Percentiles rank a stretch among this genome's conserved stretches.
Evolutionary conservation across 148 eudicot species (phyloP).

Genomic region (Diospyros lotus): DNA sequence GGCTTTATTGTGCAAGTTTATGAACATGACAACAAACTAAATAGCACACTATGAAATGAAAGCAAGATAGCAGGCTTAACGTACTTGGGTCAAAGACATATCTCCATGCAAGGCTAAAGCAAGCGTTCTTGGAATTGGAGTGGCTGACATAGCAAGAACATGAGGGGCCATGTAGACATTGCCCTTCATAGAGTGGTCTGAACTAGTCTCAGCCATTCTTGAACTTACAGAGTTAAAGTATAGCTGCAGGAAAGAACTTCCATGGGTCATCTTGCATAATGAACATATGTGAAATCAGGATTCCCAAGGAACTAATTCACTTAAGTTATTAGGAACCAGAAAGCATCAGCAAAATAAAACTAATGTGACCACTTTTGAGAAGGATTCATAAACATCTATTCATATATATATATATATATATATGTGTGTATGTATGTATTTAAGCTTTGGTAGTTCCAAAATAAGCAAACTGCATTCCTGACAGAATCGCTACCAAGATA

Average conservation of each 20-base stretch:
- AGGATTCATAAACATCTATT: neutral
- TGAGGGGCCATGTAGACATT: constrained; percentile 82
- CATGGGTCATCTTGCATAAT: constrained; percentile 7
- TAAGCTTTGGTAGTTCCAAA: neutral
- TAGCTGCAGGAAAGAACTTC: constrained; percentile 48
- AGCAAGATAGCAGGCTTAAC: constrained; percentile 8
- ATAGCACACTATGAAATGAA: neutral
- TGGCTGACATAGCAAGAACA: constrained; percentile 93
- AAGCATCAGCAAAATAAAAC: constrained; percentile 5
- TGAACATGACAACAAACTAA: neutral
- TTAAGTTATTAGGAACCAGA: neutral
- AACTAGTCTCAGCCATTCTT: constrained; percentile 27
- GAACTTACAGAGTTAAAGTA: constrained; percentile 42
- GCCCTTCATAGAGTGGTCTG: constrained; percentile 37
- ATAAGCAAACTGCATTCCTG: neutral
- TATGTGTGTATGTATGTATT: no score
- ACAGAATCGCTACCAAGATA: no score
- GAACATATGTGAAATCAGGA: constrained; percentile 4
- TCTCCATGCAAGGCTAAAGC: constrained; percentile 94
- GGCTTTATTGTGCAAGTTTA: neutral
- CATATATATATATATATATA: neutral
- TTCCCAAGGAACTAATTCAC: neutral
- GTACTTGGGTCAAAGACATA: constrained; percentile 90
- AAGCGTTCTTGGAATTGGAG: constrained; percentile 96
- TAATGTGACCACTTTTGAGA: neutral